Evolutionary conservation across 176 grass and related monocot genomes (phyloP), one percentile per base, ranked within the genome.

Genomic region (Tillandsia fasciculata): DNA sequence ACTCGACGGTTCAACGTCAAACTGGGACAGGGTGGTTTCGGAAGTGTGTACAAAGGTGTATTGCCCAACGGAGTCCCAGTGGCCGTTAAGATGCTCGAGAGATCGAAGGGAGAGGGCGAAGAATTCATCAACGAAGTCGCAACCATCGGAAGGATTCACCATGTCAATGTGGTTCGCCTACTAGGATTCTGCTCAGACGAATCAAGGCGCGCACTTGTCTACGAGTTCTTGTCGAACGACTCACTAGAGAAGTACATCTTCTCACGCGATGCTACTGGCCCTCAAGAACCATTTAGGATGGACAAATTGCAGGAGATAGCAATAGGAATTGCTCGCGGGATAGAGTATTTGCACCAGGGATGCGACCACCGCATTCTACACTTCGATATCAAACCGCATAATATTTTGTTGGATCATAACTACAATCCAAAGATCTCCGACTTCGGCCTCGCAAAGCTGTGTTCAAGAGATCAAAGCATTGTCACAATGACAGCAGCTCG

Each of bases 61-160:
- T 47, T 90, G 49, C 33, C 53, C 13, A 94, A 87, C 64, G 78
- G 83, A 64, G 76, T 87, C 0, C 86, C 83, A 1, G 86, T 87
- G 18, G 90, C 90, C 15, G 75, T 94, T 4, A 94, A 94, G 68
- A 82, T 94, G 75, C 72, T 90, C 13, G 83, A 81, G 51, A 73
- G 53, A 48, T 53, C 90, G 1, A 77, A 15, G 61, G 83, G 66
- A 3, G 72, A 78, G 0, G 86, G 86, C 52, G 64, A 77, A 23
- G 90, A 93, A 13, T 93, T 93, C 77, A 89, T 93, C 61, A 93
- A 86, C n/a, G 86, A 93, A 64, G 83, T 93, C 0, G 86, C 90
- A 53, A 93, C 90, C 50, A 81, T 93, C 0, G 90, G 90, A 52
- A 18, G 12, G 13, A 93, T 88, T n/a, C 86, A 88, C 65, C 86